Evolutionary conservation across 805 yeast species (phyloP).

Genomic region (Tanozyma kutaoensis): DNA sequence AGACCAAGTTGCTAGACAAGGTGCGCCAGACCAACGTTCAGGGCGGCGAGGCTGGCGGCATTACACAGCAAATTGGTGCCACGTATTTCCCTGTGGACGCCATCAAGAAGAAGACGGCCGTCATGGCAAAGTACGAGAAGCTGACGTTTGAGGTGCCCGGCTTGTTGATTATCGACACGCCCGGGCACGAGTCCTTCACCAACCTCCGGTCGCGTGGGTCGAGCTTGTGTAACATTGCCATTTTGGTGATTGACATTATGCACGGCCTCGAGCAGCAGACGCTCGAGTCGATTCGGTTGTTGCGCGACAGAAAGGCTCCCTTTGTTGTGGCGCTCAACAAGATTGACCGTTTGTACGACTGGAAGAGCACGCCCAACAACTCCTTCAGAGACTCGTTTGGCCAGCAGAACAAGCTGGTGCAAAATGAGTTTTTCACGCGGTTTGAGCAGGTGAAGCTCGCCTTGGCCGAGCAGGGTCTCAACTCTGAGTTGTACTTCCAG

Average conservation of each 20-base stretch:
- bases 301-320: slow-evolving; percentile 96
- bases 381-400: slow-evolving; percentile 91
- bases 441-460: slow-evolving; percentile 76
- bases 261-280: slow-evolving; percentile 99
- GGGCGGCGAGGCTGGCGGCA: slow-evolving; percentile 99
- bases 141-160: slow-evolving; percentile 93
- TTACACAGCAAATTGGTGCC: slow-evolving; percentile 99
- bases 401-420: slow-evolving; percentile 72
- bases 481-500: slow-evolving; percentile 92
- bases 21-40: slow-evolving; percentile 98
- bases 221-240: slow-evolving; percentile 97
- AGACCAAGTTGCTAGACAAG: slow-evolving; percentile 91
- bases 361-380: slow-evolving; percentile 85
- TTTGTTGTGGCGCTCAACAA: slow-evolving; percentile 94
- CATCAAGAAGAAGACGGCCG: slow-evolving; percentile 79
- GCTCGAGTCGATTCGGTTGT: slow-evolving; percentile 78
- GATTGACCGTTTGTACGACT: slow-evolving; percentile 93
- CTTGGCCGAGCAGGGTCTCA: slow-evolving; percentile 94
- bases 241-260: slow-evolving; percentile 95
- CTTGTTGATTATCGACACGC: slow-evolving; percentile 90
- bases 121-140: slow-evolving; percentile 78
- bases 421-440: slow-evolving; percentile 85
- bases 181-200: slow-evolving; percentile 99
- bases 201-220: slow-evolving; percentile 98
- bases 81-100: slow-evolving; percentile 97